phyloP scores from a whole-genome alignment of 768 basidiomycete genomes.

The Russula compacta region DNA sequence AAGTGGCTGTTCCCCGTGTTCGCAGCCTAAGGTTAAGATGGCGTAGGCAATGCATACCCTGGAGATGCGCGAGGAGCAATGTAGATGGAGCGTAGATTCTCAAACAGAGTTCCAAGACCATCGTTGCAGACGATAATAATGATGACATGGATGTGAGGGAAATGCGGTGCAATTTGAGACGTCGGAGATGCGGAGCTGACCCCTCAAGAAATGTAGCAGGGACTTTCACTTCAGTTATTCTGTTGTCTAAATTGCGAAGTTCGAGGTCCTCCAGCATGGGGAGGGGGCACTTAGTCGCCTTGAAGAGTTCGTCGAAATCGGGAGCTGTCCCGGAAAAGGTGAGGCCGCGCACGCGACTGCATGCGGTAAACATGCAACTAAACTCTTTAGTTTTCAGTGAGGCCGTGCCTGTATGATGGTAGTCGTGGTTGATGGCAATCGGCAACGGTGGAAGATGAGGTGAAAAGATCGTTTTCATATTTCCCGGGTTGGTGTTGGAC shows the following conservation, averaged over 20 bases:
- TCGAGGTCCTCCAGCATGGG: not conserved
- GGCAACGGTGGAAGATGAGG: not conserved
- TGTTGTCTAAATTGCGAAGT: fast-evolving
- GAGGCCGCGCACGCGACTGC: not conserved
- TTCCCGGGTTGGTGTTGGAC: not conserved
- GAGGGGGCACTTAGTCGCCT: not conserved
- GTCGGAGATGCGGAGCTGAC: not conserved
- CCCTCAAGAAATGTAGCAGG: not conserved
- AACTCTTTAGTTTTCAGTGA: too few species aligned
- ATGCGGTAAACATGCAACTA: not conserved
- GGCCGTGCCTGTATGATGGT: too few species aligned
- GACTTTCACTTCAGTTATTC: not conserved
- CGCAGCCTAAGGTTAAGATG: not conserved
- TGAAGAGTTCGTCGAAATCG: not conserved
- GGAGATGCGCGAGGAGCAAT: not conserved
- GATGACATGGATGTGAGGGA: not conserved
- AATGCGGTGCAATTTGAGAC: not conserved
- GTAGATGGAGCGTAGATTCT: too few species aligned
- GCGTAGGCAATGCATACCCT: not conserved
- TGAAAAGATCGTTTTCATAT: not conserved
- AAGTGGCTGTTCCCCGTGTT: too few species aligned
- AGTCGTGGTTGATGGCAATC: not conserved
- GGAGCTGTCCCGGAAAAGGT: not conserved
- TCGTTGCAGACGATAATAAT: not conserved
- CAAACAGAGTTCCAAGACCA: not conserved